Conservation (phyloP, 179 eudicot species). For the Patellifolia procumbens region DNA sequence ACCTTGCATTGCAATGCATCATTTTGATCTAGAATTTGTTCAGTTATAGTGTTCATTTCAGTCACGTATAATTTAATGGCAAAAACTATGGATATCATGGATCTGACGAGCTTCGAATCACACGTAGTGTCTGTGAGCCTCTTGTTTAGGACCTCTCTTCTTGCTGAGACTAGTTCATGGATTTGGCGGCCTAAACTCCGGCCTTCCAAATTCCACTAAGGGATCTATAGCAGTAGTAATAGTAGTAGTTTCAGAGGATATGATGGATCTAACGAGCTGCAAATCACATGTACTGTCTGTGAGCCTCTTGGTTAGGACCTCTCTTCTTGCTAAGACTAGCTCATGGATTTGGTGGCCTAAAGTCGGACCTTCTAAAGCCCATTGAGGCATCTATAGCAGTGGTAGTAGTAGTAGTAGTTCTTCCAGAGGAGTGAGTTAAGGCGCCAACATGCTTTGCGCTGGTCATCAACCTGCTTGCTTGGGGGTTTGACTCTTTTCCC, state of each 20-base stretch:
- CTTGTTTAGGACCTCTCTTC: too few species aligned
- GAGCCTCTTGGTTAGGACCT: neutral
- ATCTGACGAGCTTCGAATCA: slow-evolving; percentile 1
- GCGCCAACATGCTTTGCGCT: neutral
- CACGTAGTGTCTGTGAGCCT: neutral
- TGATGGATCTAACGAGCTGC: slow-evolving; percentile 3
- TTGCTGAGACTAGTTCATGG: too few species aligned
- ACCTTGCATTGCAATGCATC: neutral
- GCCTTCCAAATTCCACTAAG: neutral
- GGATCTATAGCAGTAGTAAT: neutral
- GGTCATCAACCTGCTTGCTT: neutral
- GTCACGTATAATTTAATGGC: neutral
- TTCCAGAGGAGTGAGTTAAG: neutral
- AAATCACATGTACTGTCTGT: neutral
- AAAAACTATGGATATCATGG: neutral
- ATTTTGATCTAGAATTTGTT: neutral
- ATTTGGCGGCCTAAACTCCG: too few species aligned
- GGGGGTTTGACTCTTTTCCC: neutral
- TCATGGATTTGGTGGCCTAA: too few species aligned
- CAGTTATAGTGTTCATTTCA: neutral
- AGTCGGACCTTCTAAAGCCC: neutral
- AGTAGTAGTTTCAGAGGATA: neutral
- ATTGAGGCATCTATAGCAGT: neutral
- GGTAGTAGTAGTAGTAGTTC: too few species aligned
- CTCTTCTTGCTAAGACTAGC: neutral